Evolutionary conservation across 805 yeast genomes (phyloP).

Genomic region (Metschnikowia proteae): DNA sequence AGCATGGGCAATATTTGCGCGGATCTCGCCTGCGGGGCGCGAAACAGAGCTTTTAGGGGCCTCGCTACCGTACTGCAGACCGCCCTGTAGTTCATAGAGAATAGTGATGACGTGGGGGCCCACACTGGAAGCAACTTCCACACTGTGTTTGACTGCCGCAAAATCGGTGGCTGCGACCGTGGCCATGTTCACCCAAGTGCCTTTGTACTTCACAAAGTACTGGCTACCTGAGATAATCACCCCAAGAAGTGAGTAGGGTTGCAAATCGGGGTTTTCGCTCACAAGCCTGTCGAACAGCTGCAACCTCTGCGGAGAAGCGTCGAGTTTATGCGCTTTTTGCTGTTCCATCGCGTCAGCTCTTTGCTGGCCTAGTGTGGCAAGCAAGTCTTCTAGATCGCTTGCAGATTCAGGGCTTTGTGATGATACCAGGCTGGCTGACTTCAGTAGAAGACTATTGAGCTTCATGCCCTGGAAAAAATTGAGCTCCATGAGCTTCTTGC

Average conservation of each 20-base stretch:
- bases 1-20: not conserved
- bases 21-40: not conserved
- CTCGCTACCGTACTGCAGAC: not conserved
- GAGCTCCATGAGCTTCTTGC: slow-evolving; percentile 27
- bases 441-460: slow-evolving; percentile 25
- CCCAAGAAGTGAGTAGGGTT: slow-evolving; percentile 27
- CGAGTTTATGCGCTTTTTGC: slow-evolving; percentile 18
- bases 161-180: slow-evolving; percentile 14
- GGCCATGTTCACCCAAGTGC: slow-evolving; percentile 15
- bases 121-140: slow-evolving; percentile 6
- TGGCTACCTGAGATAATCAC: slow-evolving; percentile 29
- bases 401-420: slow-evolving; percentile 19
- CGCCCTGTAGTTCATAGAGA: slow-evolving; percentile 8
- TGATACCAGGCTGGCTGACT: slow-evolving; percentile 20
- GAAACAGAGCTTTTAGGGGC: not conserved
- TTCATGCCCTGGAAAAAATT: slow-evolving; percentile 41
- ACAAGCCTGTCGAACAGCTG: slow-evolving; percentile 10
- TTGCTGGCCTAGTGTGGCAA: slow-evolving; percentile 19
- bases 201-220: slow-evolving; percentile 18
- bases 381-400: slow-evolving; percentile 20
- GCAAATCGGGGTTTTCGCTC: slow-evolving; percentile 11
- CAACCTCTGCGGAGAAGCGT: slow-evolving; percentile 11
- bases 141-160: slow-evolving; percentile 7
- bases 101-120: slow-evolving; percentile 15
- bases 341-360: slow-evolving; percentile 21